These are phyloP conservation scores for Prunus davidiana DNA, from an alignment of 306 rosid genomes.

Conservation along the genomic window DNA sequence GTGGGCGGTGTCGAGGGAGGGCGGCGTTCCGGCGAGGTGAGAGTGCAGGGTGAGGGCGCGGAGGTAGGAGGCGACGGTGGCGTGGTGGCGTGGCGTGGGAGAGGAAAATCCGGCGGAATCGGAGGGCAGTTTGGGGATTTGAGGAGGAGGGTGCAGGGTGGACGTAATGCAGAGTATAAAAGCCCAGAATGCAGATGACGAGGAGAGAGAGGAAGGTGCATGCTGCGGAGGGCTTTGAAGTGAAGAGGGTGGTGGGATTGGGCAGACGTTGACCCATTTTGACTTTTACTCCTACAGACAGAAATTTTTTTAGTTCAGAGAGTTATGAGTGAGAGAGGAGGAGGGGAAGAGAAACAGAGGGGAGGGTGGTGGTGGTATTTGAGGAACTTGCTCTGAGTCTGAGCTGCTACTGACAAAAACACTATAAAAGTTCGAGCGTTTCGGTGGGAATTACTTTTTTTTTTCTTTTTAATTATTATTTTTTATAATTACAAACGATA, in stretches of 20 bases:
- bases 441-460: no score
- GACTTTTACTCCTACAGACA: not conserved
- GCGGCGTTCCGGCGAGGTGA: constrained; percentile 88
- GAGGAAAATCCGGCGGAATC: constrained; percentile 47
- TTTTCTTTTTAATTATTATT: no score
- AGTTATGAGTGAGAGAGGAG: not conserved
- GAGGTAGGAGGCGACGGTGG: constrained; percentile 66
- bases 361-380: no score
- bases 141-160: constrained; percentile 23
- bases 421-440: no score
- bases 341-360: not conserved
- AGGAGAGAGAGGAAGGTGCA: constrained; percentile 29
- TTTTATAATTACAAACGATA: no score
- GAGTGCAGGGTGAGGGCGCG: constrained; percentile 75
- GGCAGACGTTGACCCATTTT: constrained; percentile 47
- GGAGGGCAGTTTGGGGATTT: constrained; percentile 18
- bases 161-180: constrained; percentile 49
- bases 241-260: constrained; percentile 30
- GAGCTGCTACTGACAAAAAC: no score
- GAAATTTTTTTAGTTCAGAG: not conserved
- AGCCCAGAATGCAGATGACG: constrained; percentile 57
- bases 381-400: no score
- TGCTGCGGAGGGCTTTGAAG: constrained; percentile 44
- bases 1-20: constrained; percentile 37
- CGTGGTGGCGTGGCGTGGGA: constrained; percentile 63